Conservation (phyloP, 192 early-diverging fungal species). For the Obelidium mucronatum region DNA sequence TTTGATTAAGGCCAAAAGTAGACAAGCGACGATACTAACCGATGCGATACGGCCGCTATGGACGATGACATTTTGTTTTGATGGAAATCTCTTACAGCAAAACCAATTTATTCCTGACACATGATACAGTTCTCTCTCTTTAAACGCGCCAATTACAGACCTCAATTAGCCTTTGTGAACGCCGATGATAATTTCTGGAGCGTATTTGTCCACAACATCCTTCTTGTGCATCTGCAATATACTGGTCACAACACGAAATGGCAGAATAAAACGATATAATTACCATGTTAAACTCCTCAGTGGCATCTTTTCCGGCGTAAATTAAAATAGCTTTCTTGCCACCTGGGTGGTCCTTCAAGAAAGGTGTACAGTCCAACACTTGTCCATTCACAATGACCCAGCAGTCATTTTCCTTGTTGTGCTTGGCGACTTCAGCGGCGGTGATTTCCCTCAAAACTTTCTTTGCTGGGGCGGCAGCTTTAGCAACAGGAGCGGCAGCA, state of each 20-base stretch:
- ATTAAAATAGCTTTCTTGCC: slow-evolving; percentile 86
- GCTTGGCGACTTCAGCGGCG: slow-evolving; percentile 82
- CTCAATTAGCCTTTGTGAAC: slow-evolving; percentile 19
- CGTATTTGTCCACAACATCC: slow-evolving; percentile 76
- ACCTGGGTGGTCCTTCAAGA: slow-evolving; percentile 81
- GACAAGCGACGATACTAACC: slow-evolving; percentile 35
- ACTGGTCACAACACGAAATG: slow-evolving; percentile 3
- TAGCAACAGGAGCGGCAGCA: slow-evolving; percentile 48
- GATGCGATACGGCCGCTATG: slow-evolving; percentile 63
- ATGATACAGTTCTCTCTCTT: too few relatives aligned
- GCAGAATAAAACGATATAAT: slow-evolving; percentile 15
- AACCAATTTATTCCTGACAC: too few relatives aligned
- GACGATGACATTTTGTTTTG: too few relatives aligned
- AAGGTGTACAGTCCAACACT: slow-evolving; percentile 79
- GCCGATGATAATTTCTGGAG: slow-evolving; percentile 62
- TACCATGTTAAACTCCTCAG: slow-evolving; percentile 75
- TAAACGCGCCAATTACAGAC: too few relatives aligned
- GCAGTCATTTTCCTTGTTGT: slow-evolving; percentile 81
- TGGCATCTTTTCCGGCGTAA: slow-evolving; percentile 86
- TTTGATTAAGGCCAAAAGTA: neutral
- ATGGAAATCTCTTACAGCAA: too few relatives aligned
- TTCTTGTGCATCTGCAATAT: slow-evolving; percentile 83
- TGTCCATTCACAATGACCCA: slow-evolving; percentile 89
- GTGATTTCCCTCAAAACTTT: slow-evolving; percentile 59
- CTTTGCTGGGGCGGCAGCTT: slow-evolving; percentile 43